Base-by-base conservation (phyloP, 352 stramenopile genomes). In the Plasmopara viticola region DNA sequence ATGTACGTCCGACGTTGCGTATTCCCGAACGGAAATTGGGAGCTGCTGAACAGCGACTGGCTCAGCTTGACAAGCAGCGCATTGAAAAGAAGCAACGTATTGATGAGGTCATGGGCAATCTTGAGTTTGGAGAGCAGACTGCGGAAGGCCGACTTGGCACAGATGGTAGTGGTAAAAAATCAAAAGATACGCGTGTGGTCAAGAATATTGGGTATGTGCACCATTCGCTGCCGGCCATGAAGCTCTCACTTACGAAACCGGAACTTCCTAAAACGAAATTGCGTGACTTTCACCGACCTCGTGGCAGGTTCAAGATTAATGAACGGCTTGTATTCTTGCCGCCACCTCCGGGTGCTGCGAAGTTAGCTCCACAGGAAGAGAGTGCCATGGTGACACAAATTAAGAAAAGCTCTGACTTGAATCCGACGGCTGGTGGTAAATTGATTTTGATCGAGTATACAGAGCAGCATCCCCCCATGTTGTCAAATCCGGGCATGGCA, bases 291-390 rank as follows among this genome's bases (percentile, higher is more conserved):
- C 84, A 94, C 62, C 72, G 84, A 10, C 84, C 84, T 20, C 78
- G 84, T 9, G 78, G 78, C 31, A 90, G 88, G 44, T 94, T 94
- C 51, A 90, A 91, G 64, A 91, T 92, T 45, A 90, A 87, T 45
- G 84, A 92, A 42, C 71, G 68, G 10, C 60, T 92, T 41, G 51
- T 72, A 2, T 78, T 92, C 33, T 47, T 65, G 10, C 64, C 59
- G 14, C 74, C 80, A 10, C 74, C 77, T 38, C 46, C 64, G n/a
- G 64, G 64, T 41, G 64, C 64, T 15, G 64, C 60, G 6, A 72
- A 72, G 34, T 35, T 84, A 14, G 62, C 74, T 15, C 60, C 64
- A 4, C 80, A 82, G 28, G 75, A 92, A 17, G 78, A 89, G 46
- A 84, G 71, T 39, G 74, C 78, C 10, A 82, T 86, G 55, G 67